Evolutionary conservation across 345 rosid species (phyloP), one percentile per base, ranked within the genome.

Genomic region (Hevea brasiliensis): DNA sequence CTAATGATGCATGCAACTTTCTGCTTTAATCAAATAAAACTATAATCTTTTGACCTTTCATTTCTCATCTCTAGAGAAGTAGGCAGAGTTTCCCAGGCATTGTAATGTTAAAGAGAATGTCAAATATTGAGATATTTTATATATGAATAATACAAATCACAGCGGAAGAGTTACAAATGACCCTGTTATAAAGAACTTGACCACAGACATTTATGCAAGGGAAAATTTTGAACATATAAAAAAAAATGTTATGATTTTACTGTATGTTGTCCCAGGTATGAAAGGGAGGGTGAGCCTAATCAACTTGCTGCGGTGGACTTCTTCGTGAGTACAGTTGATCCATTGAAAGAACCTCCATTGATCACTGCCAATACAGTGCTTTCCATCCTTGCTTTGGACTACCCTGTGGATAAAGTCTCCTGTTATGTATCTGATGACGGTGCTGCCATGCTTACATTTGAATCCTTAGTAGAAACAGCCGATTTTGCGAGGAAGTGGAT

Each of bases 401-500:
- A 95, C 72, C 98, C 99, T 0, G 96, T 91, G 79, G 99, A 95
- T 69, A 89, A 95, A 78, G 89, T 95, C 53, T 92, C 98, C 71
- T 95, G 98, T 79, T 92, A 92, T 76, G 92, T 95, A 64, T 95
- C 96, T 68, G 98, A 94, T 73, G 98, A 94, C 85, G 99, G 98
- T 72, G 98, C 99, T 4, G 94, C 99, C 0, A 95, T 95, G 98
- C 96, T 95, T 76, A 12, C 99, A 14, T 95, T 95, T 63, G 99
- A 95, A 84, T 85, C 94, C 73, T 88, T 95, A 7, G 97, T 74
- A 41, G 97, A 92, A 84, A 92, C 98, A 59, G 90, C 98, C 21
- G 99, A 95, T 72, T 95, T 92, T 68, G 90, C 99, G 24, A 89
- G 96, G 82, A 92, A 90, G 77, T 95, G 99, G 99, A 98, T 92